These are phyloP conservation scores for Ceratocystis eucalypticola DNA, from an alignment of 2,329 filamentous ascomycete species.

Conservation along the genomic window DNA sequence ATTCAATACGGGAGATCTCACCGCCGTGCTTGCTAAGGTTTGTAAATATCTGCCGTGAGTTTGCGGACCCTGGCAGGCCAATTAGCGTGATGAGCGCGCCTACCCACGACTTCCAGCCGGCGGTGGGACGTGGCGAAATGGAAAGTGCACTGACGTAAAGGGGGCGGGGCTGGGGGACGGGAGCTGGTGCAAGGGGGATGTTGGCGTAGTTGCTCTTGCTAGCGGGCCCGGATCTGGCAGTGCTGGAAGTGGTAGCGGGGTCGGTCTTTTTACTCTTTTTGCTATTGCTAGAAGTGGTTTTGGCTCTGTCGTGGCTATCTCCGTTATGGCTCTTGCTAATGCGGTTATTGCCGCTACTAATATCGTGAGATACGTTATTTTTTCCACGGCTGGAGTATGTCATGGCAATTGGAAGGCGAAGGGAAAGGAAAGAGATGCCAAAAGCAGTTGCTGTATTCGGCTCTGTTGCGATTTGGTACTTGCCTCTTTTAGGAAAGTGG, in stretches of 20 bases:
- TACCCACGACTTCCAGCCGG: conserved; percentile 4
- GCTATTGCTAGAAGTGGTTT: too few species aligned
- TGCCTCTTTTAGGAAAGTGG: too few species aligned
- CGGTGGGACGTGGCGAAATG: neutral
- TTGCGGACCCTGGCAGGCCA: neutral
- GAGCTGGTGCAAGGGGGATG: neutral
- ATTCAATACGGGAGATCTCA: conserved; percentile 1
- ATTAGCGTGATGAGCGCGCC: conserved; percentile 3
- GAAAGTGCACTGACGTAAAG: neutral
- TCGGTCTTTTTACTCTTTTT: too few species aligned
- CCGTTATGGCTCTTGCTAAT: too few species aligned
- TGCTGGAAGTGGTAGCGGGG: neutral
- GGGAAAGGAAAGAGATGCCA: too few species aligned
- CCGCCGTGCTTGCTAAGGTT: neutral
- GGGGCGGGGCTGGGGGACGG: neutral
- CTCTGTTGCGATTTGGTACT: too few species aligned
- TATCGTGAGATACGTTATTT: too few species aligned
- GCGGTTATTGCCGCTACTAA: too few species aligned
- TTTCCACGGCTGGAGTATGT: too few species aligned
- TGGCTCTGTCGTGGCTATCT: too few species aligned
- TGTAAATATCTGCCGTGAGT: neutral
- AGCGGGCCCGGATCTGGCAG: neutral
- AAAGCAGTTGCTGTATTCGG: too few species aligned
- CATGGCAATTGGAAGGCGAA: too few species aligned
- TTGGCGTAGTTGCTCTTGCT: neutral